phyloP scores from a whole-genome alignment of 306 rosid species.

The Quercus alba region DNA sequence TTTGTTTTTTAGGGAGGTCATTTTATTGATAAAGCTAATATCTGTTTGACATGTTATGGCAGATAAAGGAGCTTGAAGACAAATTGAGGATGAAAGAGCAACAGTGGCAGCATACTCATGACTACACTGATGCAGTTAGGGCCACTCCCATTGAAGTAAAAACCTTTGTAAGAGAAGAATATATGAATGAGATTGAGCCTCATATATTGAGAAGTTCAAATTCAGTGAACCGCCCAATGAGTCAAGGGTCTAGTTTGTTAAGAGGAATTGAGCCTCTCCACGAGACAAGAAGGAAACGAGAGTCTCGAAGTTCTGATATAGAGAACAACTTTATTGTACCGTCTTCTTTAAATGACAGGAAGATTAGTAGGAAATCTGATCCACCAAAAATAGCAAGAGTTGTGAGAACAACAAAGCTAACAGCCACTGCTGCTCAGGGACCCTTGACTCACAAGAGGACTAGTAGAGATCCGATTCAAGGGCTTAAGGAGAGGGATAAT shows the following conservation, averaged over 20 bases:
- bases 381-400: constrained; percentile 60
- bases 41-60: constrained; percentile 26
- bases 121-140: constrained; percentile 37
- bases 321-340: constrained; percentile 47
- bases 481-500: constrained; percentile 61
- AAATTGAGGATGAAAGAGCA: constrained; percentile 55
- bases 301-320: constrained; percentile 54
- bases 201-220: constrained; percentile 52
- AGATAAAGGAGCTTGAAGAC: constrained; percentile 74
- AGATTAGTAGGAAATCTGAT: constrained; percentile 66
- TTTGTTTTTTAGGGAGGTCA: neutral
- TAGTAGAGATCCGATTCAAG: constrained; percentile 59
- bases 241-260: constrained; percentile 42
- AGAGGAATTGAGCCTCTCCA: constrained; percentile 50
- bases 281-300: constrained; percentile 63
- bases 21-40: neutral
- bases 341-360: constrained; percentile 37
- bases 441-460: constrained; percentile 58
- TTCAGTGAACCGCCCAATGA: constrained; percentile 41
- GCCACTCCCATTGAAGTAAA: constrained; percentile 51
- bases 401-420: constrained; percentile 50
- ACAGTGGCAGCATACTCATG: constrained; percentile 38
- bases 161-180: constrained; percentile 35
- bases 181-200: constrained; percentile 46
- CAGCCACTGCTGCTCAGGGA: constrained; percentile 46